Base-by-base conservation (phyloP, 2,329 filamentous ascomycete species). In the Penicillium paneum region DNA sequence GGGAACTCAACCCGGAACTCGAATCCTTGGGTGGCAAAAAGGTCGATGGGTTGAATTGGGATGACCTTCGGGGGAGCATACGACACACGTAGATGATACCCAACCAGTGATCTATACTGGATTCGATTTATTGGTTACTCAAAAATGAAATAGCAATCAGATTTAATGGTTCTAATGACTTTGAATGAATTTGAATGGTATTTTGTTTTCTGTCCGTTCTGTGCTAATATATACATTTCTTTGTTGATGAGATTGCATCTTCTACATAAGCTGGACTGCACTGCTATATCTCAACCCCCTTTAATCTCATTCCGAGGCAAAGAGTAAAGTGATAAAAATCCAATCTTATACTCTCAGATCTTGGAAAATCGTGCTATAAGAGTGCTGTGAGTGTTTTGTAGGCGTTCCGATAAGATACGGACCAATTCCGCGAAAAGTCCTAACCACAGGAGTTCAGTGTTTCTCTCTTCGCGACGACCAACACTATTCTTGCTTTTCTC, bases 31-130 rank as follows among this genome's bases (percentile, higher is more conserved):
- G 71, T 15, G 78, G 79, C 8, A 74, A 74, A 56, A 78, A 75
- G 60, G 70, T 77, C 35, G 77, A 79, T 48, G 79, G 79, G 8
- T 64, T 83, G 38, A 80, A 77, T 52, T 83, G 81, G 81, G 79
- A 82, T 59, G 68, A 71, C 57, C 65, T 79, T 49, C 73, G 66
- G 46, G 63, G 69, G 41, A 74, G 71, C 59, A 65, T 75, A 58
- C 65, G 62, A 38, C 64, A 62, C 43, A 59, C 59, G 10, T 62
- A 67, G 46, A 57, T 52, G 34, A 57, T 55, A 60, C 48, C 45
- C 58, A 55, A 52, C 53, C 24, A 47, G 47, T 48, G 46, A 48
- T 38, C 43, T 42, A 29, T 49, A 35, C 44, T 43, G 44, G 57
- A 34, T 34, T 19, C 26, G 56, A 52, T 29, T 44, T 24, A 50